Conservation (phyloP, 129 eudicot genomes). For the Lonicera japonica region DNA sequence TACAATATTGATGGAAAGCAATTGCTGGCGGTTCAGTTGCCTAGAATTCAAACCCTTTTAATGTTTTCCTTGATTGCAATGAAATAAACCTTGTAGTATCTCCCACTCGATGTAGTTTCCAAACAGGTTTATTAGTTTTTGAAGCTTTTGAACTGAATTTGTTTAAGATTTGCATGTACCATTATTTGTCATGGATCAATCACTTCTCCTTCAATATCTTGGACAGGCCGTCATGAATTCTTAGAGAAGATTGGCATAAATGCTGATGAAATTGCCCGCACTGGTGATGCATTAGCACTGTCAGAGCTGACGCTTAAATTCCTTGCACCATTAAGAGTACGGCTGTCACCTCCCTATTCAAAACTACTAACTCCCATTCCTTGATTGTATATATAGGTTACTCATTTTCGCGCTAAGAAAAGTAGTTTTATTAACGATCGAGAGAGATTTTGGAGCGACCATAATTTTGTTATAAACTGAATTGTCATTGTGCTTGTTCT, state of each 20-base stretch:
- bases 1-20: no score
- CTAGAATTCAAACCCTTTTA: no score
- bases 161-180: no score
- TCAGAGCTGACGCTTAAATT: slow-evolving; percentile 76
- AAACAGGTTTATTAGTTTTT: background rate
- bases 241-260: slow-evolving; percentile 61
- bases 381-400: background rate
- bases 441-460: no score
- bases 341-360: slow-evolving; percentile 5
- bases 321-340: slow-evolving; percentile 82
- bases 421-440: no score
- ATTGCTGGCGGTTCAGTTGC: no score
- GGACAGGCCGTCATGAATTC: slow-evolving; percentile 65
- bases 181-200: background rate
- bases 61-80: no score
- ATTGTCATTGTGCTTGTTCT: background rate
- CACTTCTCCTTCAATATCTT: slow-evolving; percentile 1
- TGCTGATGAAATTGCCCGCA: slow-evolving; percentile 70
- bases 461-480: background rate
- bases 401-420: background rate
- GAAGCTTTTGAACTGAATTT: background rate
- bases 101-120: no score
- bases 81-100: no score
- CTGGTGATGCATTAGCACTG: slow-evolving; percentile 72
- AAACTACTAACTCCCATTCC: background rate